Percentiles rank a stretch among this genome's conserved stretches.
Evolutionary conservation across 345 rosid species (phyloP).

Genomic region (Pistacia vera): DNA sequence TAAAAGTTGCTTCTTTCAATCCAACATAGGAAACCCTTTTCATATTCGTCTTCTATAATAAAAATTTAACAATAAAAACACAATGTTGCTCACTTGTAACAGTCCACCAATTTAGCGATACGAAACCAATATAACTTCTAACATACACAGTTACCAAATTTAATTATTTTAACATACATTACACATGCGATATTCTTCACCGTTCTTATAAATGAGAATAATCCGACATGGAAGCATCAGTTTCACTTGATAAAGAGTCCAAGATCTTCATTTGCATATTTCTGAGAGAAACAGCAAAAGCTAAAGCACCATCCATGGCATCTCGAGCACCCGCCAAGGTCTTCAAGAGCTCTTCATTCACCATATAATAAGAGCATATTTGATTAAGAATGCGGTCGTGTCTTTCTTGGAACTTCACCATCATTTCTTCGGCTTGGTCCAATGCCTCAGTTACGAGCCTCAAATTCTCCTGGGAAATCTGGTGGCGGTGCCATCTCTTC

Average conservation of each 20-base stretch:
- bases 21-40: not conserved
- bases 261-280: conserved; percentile 51
- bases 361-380: conserved; percentile 47
- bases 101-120: no score
- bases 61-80: no score
- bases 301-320: conserved; percentile 51
- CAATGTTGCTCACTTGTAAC: not conserved
- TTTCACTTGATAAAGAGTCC: conserved; percentile 35
- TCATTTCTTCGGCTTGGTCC: conserved; percentile 53
- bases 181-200: not conserved
- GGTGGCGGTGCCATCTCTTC: conserved; percentile 39
- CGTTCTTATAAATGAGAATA: not conserved
- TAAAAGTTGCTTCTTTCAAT: not conserved
- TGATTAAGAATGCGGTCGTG: conserved; percentile 53
- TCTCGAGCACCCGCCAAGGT: conserved; percentile 44
- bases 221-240: conserved; percentile 14
- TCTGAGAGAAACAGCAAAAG: conserved; percentile 47
- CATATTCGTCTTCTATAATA: not conserved
- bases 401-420: conserved; percentile 50
- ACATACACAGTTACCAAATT: no score
- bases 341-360: conserved; percentile 48
- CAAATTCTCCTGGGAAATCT: conserved; percentile 38
- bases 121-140: no score
- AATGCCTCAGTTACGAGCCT: conserved; percentile 51
- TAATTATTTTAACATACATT: no score